Evolutionary conservation across 148 eudicot species (phyloP).

Genomic region (Diospyros kaki): DNA sequence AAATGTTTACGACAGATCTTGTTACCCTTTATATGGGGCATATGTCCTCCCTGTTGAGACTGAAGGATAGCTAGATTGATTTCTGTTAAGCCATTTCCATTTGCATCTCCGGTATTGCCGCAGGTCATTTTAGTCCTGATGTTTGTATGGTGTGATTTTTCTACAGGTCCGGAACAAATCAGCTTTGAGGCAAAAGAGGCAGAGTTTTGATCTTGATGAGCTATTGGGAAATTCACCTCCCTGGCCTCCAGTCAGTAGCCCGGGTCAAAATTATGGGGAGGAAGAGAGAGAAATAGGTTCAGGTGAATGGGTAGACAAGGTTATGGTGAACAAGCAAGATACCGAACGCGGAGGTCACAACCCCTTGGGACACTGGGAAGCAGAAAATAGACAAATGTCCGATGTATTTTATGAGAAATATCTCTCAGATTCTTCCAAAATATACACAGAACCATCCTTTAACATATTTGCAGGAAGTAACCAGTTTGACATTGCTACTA

Average conservation of each 20-base stretch:
- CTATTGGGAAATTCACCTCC: conserved; percentile 77
- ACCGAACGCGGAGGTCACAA: conserved; percentile 36
- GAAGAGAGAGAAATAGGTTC: conserved; percentile 75
- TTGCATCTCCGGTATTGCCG: not conserved
- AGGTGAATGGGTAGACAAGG: conserved; percentile 98
- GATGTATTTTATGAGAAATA: conserved; percentile 66
- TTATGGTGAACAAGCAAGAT: conserved; percentile 95
- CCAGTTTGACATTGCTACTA: conserved; percentile 49
- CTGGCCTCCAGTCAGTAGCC: conserved; percentile 77
- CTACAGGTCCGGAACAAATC: conserved; percentile 49
- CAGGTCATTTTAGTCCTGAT: not conserved
- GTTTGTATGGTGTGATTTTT: not conserved
- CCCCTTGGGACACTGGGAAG: conserved; percentile 45
- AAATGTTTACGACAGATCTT: too few relatives aligned
- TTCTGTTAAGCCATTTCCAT: not conserved
- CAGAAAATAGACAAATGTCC: conserved; percentile 40
- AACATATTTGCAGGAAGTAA: conserved; percentile 49
- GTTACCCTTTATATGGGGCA: too few relatives aligned
- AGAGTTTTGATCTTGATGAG: conserved; percentile 84
- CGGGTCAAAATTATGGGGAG: conserved; percentile 40
- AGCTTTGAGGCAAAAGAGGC: conserved; percentile 52
- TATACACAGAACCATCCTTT: conserved; percentile 50
- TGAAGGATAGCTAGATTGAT: not conserved
- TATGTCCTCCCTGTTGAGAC: too few relatives aligned
- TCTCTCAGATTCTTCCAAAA: conserved; percentile 53